These are phyloP conservation scores for Colletotrichum scovillei DNA, from an alignment of 2,329 filamentous ascomycete genomes.

Conservation along the genomic window DNA sequence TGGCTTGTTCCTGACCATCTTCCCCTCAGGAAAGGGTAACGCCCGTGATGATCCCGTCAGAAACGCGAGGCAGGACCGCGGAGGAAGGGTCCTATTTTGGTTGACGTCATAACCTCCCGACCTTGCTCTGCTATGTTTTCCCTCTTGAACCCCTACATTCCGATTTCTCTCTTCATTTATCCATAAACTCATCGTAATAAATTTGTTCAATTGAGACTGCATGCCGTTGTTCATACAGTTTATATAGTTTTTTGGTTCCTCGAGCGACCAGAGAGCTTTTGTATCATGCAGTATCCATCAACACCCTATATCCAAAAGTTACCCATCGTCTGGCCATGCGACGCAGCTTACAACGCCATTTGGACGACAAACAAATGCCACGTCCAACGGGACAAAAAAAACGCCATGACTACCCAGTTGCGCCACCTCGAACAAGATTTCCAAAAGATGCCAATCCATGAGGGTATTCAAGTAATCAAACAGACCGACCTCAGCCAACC, in stretches of 20 bases:
- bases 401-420: constrained; percentile 9
- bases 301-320: constrained; percentile 5
- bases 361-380: constrained; percentile 17
- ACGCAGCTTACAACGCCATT: constrained; percentile 13
- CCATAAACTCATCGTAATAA: neutral
- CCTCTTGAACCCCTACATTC: neutral
- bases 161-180: neutral
- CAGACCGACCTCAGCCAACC: constrained; percentile 17
- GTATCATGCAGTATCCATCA: constrained; percentile 12
- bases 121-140: neutral
- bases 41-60: neutral
- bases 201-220: neutral
- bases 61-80: neutral
- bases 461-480: constrained; percentile 35
- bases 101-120: constrained; percentile 2
- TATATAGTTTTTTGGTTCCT: constrained; percentile 16
- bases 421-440: constrained; percentile 22
- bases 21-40: neutral
- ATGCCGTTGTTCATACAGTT: neutral
- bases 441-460: constrained; percentile 27
- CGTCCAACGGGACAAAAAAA: constrained; percentile 22
- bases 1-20: neutral
- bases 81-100: neutral
- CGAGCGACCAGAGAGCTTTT: constrained; percentile 2
- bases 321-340: constrained; percentile 14